Evolutionary conservation across 768 basidiomycete genomes (phyloP).

Genomic region (Pleurotus platypus): DNA sequence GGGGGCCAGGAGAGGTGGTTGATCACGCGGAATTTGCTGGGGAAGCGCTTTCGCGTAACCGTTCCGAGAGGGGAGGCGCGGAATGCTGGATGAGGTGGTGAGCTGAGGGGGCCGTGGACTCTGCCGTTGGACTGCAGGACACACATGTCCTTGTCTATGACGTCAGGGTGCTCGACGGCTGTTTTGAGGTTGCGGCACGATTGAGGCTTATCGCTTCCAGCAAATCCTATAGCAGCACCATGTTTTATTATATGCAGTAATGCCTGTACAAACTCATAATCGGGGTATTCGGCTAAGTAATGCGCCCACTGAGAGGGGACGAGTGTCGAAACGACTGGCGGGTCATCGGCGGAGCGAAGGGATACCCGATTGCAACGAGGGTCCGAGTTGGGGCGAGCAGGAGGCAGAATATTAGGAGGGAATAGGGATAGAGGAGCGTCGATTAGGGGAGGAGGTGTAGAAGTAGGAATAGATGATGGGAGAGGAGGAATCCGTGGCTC

Average conservation of each 20-base stretch:
- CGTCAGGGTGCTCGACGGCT: constrained; percentile 12
- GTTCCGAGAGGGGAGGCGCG: constrained; percentile 22
- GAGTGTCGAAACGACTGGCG: constrained; percentile 1
- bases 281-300: constrained; percentile 23
- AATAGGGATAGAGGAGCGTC: constrained; percentile 13
- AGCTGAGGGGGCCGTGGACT: constrained; percentile 17
- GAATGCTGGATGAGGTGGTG: constrained; percentile 16
- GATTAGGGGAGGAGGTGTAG: background rate
- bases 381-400: constrained; percentile 13
- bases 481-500: background rate
- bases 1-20: too few species aligned
- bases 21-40: constrained; percentile 9
- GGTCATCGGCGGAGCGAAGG: constrained; percentile 6
- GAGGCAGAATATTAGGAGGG: constrained; percentile 8
- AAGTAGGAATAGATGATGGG: background rate
- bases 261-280: constrained; percentile 19
- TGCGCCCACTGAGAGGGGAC: constrained; percentile 14
- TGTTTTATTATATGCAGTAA: constrained; percentile 21
- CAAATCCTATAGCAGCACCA: constrained; percentile 25
- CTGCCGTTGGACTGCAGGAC: constrained; percentile 12
- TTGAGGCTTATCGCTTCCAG: constrained; percentile 9
- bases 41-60: constrained; percentile 19
- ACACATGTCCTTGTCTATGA: constrained; percentile 10
- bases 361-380: constrained; percentile 12
- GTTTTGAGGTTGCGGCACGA: constrained; percentile 22